Evolutionary conservation across 257 asterid species (phyloP).

Genomic region (Solanum habrochaites): DNA sequence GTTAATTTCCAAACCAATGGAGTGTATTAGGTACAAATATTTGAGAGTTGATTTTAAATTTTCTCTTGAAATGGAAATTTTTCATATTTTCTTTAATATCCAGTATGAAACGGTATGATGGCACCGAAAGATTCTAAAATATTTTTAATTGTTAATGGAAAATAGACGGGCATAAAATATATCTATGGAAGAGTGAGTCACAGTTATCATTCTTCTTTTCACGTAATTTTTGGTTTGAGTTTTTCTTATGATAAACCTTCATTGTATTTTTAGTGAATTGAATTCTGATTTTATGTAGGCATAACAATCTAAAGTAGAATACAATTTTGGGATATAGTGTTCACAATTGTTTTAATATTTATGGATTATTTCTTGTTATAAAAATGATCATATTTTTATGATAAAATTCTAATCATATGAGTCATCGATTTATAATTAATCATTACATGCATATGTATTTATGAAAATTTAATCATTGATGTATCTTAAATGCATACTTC

Average conservation of each 20-base stretch:
- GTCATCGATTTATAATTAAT: too few species aligned
- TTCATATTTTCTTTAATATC: background rate
- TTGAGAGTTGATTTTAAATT: background rate
- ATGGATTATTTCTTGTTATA: background rate
- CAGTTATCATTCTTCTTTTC: background rate
- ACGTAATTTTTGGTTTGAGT: background rate
- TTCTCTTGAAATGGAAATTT: background rate
- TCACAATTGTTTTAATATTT: background rate
- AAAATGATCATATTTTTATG: background rate
- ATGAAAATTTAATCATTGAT: too few species aligned
- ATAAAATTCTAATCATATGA: background rate
- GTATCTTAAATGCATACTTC: too few species aligned
- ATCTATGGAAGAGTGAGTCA: background rate
- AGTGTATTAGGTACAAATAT: background rate
- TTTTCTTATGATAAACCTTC: too few species aligned
- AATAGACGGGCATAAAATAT: too few species aligned
- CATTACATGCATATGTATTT: background rate
- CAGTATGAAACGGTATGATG: background rate
- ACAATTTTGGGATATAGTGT: background rate
- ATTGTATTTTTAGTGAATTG: background rate
- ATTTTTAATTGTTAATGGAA: background rate
- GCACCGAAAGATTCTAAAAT: background rate
- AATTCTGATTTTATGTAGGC: background rate
- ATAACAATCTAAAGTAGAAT: background rate
- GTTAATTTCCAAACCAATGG: background rate